Evolutionary conservation across 176 grass and related monocot species (phyloP), one percentile per base, ranked within the genome.

Genomic region (Triticum monococcum): DNA sequence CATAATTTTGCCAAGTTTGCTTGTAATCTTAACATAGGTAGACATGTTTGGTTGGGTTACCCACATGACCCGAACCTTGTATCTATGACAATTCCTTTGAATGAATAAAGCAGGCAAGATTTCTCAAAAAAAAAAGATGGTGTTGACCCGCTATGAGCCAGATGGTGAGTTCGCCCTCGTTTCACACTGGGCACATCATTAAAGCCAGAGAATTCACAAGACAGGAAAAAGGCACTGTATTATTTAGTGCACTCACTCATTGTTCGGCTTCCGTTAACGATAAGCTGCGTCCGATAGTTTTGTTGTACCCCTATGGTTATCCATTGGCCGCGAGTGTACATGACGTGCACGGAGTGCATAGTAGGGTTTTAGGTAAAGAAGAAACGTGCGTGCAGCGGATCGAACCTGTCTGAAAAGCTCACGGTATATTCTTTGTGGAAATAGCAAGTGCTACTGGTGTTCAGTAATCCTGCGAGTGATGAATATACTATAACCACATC

Each of bases 101-200:
- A 30, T 30, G 28, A 30, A 30, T 30, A 30, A 30, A 30, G 28
- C 28, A 30, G 2, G 2, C 28, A 30, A 30, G 28, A 30, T 30
- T 30, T 30, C 28, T 30, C 28, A 30, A 30, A 30, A 30, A 2
- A 28, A 30, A 30, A 30, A 30, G 28, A 2, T 30, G 28, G 57
- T 73, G 80, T 66, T 75, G 75, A 87, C 81, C 8, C 17, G 2
- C 3, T 7, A 3, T 10, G 12, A 12, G 8, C 3, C 61, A 67
- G 61, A 45, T 9, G 25, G 8, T 22, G 41, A 86, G 57, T 16
- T 76, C 78, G 50, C 72, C 63, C 22, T 9, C 9, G n/a, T 59
- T 89, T 91, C 86, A 81, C 82, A 91, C 77, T 1, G 0, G 17
- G 2, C 10, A n/a, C 75, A 62, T 77, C 69, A 80, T 74, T 75